Conservation (phyloP, 2,329 filamentous ascomycete genomes). For the Hypoxylon sp. region DNA sequence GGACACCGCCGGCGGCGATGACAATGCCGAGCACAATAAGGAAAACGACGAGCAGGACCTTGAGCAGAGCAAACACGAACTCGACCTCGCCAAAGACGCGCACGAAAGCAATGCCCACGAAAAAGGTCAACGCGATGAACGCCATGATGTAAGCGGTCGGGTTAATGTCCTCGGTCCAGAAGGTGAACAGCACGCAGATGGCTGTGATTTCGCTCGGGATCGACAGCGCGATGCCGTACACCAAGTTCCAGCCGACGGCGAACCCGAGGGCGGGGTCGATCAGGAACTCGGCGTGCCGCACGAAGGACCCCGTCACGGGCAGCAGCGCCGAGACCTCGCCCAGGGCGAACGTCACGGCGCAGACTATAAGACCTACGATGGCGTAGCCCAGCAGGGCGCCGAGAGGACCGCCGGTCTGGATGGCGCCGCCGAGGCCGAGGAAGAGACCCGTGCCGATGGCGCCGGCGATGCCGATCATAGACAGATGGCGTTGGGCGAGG, state of each 20-base stretch:
- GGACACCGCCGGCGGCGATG: constrained; percentile 72
- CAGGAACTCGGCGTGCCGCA: constrained; percentile 70
- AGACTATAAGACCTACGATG: constrained; percentile 68
- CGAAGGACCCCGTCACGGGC: constrained; percentile 73
- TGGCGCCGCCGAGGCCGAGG: constrained; percentile 67
- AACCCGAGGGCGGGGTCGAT: constrained; percentile 72
- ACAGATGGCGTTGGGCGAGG: constrained; percentile 68
- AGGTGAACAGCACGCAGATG: constrained; percentile 71
- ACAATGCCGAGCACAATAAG: constrained; percentile 72
- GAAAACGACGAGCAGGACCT: constrained; percentile 71
- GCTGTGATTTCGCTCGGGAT: constrained; percentile 73
- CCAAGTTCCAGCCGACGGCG: constrained; percentile 66
- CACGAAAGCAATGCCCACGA: constrained; percentile 69
- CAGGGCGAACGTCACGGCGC: constrained; percentile 69
- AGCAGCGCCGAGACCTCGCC: constrained; percentile 71
- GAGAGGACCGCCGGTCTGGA: constrained; percentile 63
- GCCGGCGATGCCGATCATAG: constrained; percentile 72
- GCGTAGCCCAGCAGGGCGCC: constrained; percentile 65
- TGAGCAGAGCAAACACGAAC: constrained; percentile 65
- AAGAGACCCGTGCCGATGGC: constrained; percentile 72
- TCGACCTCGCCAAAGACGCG: constrained; percentile 71
- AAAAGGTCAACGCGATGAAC: constrained; percentile 65
- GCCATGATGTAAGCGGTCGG: constrained; percentile 64
- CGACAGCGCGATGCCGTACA: constrained; percentile 66
- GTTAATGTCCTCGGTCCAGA: constrained; percentile 69